These are phyloP conservation scores for Shiraia sp. DNA, from an alignment of 2,329 filamentous ascomycete species.

Conservation along the genomic window DNA sequence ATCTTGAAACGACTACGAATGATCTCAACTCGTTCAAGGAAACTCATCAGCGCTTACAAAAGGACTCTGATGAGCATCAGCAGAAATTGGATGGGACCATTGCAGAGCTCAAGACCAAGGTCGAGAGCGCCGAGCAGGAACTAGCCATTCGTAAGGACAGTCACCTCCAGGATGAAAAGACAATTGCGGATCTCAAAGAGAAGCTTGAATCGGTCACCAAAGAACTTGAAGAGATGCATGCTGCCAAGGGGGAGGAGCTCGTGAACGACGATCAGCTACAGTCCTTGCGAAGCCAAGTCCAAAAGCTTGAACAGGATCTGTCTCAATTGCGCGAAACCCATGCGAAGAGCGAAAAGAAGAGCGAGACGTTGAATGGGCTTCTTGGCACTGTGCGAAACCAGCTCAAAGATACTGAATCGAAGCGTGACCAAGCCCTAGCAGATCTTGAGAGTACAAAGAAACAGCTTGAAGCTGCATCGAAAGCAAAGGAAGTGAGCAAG, in stretches of 20 bases:
- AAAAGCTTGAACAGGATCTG: constrained; percentile 38
- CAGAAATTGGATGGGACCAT: constrained; percentile 34
- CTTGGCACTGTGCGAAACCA: constrained; percentile 59
- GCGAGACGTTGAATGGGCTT: constrained; percentile 58
- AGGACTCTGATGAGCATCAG: constrained; percentile 35
- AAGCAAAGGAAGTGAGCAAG: constrained; percentile 17
- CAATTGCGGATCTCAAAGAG: constrained; percentile 39
- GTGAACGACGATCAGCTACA: constrained; percentile 34
- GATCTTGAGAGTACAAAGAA: constrained; percentile 45
- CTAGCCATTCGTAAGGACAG: constrained; percentile 49
- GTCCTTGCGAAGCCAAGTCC: constrained; percentile 31
- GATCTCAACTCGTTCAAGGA: constrained; percentile 64
- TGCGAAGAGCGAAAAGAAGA: constrained; percentile 55
- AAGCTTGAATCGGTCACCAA: constrained; percentile 47
- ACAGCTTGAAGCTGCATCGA: constrained; percentile 26
- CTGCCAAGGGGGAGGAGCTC: constrained; percentile 35
- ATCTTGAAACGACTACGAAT: constrained; percentile 67
- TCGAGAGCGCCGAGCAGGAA: constrained; percentile 49
- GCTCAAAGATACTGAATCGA: constrained; percentile 57
- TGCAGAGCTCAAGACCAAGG: constrained; percentile 31
- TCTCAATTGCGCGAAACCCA: constrained; percentile 33
- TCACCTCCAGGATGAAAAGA: constrained; percentile 48
- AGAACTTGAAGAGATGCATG: constrained; percentile 53
- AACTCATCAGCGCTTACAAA: constrained; percentile 50
- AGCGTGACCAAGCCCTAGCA: constrained; percentile 50